These are phyloP conservation scores for Fusarium vanettenii DNA, from an alignment of 2,329 filamentous ascomycete species.

Conservation along the genomic window DNA sequence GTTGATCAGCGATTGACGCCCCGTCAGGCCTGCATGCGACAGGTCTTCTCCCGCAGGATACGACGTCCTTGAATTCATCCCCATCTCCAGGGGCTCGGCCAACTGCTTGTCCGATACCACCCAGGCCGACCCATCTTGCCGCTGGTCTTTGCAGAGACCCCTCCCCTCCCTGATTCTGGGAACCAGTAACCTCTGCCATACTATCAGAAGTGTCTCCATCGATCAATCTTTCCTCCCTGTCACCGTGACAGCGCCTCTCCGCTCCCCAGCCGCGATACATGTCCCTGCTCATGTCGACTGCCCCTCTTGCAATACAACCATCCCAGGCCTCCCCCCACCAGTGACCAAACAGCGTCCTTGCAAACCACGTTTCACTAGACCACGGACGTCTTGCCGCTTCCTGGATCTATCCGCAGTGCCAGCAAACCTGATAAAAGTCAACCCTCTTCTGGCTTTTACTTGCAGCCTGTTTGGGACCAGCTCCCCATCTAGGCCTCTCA, in stretches of 20 bases:
- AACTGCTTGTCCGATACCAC: conserved; percentile 29
- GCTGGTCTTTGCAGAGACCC: conserved; percentile 29
- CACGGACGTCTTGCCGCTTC: conserved; percentile 29
- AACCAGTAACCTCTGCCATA: conserved; percentile 34
- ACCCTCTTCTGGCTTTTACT: conserved; percentile 3
- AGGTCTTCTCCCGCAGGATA: conserved; percentile 36
- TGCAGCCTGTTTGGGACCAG: background rate
- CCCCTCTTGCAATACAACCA: conserved; percentile 38
- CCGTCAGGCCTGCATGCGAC: conserved; percentile 40
- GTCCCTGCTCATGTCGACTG: conserved; percentile 27
- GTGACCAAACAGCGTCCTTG: conserved; percentile 30
- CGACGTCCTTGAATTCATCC: conserved; percentile 32
- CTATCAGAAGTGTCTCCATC: conserved; percentile 35
- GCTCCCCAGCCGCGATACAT: conserved; percentile 36
- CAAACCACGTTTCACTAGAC: conserved; percentile 36
- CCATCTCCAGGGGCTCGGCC: conserved; percentile 36
- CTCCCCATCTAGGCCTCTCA: background rate
- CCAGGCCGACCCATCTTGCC: conserved; percentile 23
- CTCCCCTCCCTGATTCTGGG: conserved; percentile 33
- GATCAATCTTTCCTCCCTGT: conserved; percentile 38
- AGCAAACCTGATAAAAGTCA: conserved; percentile 18
- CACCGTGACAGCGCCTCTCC: conserved; percentile 33
- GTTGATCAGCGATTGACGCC: conserved; percentile 44
- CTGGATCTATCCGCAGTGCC: conserved; percentile 29
- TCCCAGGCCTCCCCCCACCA: conserved; percentile 30